These are phyloP conservation scores for Colletotrichum ledebouriae DNA, from an alignment of 2,329 filamentous ascomycete genomes.

Conservation along the genomic window DNA sequence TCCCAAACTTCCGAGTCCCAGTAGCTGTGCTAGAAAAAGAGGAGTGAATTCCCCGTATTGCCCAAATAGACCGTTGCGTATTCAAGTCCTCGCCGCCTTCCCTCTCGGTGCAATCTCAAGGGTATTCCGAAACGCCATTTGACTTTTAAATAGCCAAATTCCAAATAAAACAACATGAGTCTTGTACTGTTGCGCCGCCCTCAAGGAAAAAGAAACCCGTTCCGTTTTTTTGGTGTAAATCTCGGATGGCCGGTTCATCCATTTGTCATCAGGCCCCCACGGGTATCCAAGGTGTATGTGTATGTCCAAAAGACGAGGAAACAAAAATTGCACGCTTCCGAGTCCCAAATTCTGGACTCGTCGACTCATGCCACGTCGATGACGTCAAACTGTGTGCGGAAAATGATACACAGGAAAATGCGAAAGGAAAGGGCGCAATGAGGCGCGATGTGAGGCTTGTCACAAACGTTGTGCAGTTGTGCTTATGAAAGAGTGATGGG, in stretches of 20 bases:
- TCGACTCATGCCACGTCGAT: conserved; percentile 7
- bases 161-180: conserved; percentile 3
- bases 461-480: not conserved
- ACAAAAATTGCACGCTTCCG: not conserved
- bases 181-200: conserved; percentile 36
- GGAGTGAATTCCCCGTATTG: not conserved
- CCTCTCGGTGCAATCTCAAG: conserved; percentile 23
- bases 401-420: conserved; percentile 28
- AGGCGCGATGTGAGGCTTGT: conserved; percentile 27
- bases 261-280: conserved; percentile 26
- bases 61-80: not conserved
- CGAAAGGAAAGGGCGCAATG: conserved; percentile 9
- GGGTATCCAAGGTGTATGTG: conserved; percentile 36
- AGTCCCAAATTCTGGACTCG: not conserved
- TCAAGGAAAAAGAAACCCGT: not conserved
- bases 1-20: not conserved
- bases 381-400: not conserved
- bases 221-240: conserved; percentile 21
- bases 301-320: conserved; percentile 12
- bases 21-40: not conserved
- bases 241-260: conserved; percentile 13
- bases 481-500: conserved; percentile 1
- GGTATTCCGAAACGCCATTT: conserved; percentile 29
- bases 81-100: not conserved
- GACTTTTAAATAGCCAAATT: conserved; percentile 7